phyloP scores from a whole-genome alignment of 176 grass and related monocot species.

The Luzula sylvatica region DNA sequence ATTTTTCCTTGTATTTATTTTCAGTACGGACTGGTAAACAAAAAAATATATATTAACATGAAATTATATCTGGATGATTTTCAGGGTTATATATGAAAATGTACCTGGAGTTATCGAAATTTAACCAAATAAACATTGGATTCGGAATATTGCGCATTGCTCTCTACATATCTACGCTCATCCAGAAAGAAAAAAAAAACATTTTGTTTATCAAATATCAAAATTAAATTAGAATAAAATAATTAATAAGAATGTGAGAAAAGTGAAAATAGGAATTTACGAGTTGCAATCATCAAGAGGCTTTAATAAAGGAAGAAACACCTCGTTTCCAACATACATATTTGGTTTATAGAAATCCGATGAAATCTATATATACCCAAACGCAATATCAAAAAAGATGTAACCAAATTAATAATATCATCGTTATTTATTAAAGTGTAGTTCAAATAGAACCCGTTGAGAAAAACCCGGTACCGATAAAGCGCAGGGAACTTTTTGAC shows the following conservation, averaged over 20 bases:
- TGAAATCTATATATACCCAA: constrained; percentile 65
- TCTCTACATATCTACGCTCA: constrained; percentile 79
- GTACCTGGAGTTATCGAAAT: constrained; percentile 88
- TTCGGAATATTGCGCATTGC: constrained; percentile 93
- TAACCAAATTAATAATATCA: too few species aligned
- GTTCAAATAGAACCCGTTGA: constrained; percentile 17
- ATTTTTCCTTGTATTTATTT: too few species aligned
- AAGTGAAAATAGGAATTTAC: constrained; percentile 37
- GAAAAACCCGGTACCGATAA: neutral
- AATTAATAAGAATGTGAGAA: too few species aligned
- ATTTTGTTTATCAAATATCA: too few species aligned
- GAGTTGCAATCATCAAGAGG: constrained; percentile 93
- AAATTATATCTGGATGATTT: neutral
- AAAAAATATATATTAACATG: too few species aligned
- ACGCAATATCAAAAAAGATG: too few species aligned
- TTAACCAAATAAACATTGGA: constrained; percentile 98
- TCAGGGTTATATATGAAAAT: constrained; percentile 14
- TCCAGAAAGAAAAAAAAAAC: constrained; percentile 6
- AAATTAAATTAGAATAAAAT: too few species aligned
- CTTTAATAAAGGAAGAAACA: constrained; percentile 89
- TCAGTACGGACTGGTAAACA: too few species aligned
- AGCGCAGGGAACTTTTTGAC: neutral
- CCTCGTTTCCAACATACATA: constrained; percentile 72
- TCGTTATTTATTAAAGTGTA: too few species aligned
- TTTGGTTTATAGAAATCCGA: constrained; percentile 82